Base-by-base conservation (phyloP, 495 filamentous ascomycete species). In the Penicillium desertorum region DNA sequence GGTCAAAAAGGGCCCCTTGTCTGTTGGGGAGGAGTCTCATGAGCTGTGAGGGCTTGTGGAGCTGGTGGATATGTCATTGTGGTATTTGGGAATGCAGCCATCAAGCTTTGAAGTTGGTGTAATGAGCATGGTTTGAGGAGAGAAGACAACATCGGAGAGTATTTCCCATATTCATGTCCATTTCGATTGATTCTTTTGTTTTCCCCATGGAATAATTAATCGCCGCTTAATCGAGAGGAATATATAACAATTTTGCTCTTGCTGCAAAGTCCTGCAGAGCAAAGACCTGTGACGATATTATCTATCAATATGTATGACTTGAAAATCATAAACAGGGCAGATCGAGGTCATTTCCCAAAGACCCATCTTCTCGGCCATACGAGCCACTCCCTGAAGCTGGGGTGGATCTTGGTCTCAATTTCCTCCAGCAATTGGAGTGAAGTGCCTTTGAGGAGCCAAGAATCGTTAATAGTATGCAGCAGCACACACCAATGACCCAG, bases 1-100 rank as follows among this genome's bases (percentile, higher is more conserved):
- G 82, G 81, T 86, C 22, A 86, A 86, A 77, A 83, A 76, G 58
- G 81, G 82, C 5, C 79, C 79, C 0, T 63, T 81, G 59, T 75
- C 70, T 7, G 42, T 73, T 52, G 56, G 58, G 11, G 54, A 39
- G 22, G 48, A 45, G 11, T 51, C 54, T 11, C 59, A 65, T 50
- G 66, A 64, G 39, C 45, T 43, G 10, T 53, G 4, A 22, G 17
- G 3, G 9, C 10, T 34, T 29, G 16, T 17, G 45, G n/a, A 25
- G 27, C 19, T n/a, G 8, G 45, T 30, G 25, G 27, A 1, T 17
- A 34, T 32, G 30, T 32, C 30, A n/a, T 48, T 10, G 25, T 30
- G 27, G 27, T 25, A 4, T 11, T 30, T 5, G 45, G 10, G 11
- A 34, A n/a, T n/a, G 12, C 45, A 32, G 45, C 17, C 45, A 10